Base-by-base conservation (phyloP, 352 stramenopile species). In the Globisporangium nodosum region DNA sequence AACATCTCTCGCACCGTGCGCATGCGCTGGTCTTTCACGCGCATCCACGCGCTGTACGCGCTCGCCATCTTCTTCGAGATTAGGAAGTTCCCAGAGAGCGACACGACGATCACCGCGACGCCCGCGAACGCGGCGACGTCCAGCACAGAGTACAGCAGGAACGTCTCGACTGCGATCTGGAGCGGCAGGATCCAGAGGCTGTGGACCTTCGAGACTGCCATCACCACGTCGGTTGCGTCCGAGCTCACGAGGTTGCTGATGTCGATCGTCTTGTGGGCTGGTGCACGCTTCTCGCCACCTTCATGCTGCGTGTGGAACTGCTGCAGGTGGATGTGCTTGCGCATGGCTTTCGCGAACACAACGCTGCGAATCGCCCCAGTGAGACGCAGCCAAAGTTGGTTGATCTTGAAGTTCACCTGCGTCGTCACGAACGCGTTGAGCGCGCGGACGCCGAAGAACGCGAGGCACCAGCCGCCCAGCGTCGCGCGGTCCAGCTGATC, bases 1-100 rank as follows among this genome's bases (percentile, higher is more conserved):
- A 85, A 73, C 3, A 73, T 54, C 50, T 87, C 72, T 20, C 79
- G 81, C 39, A 85, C 47, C 0, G 66, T 58, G 1, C 67, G 61
- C 71, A 85, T 78, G 33, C 73, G 76, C 12, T 53, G 42, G 39
- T 85, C 73, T 18, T 75, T 79, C 50, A 54, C 40, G 16, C 43
- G 13, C 59, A 78, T 70, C 47, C 61, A 49, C 13, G 55, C 37
- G 5, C 31, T n/a, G 33, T 70, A 69, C 11, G 57, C 53, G 13
- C 20, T n/a, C 1, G 18, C 30, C 21, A 63, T 65, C 7, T 39
- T 52, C 8, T 54, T 58, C n/a, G 71, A 55, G 31, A 73, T 53
- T 0, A 54, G n/a, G 59, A 61, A 71, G 43, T 65, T 76, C 3
- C 21, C n/a, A 1, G 50, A 7, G n/a, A 73, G 58, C 24, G 54